Base-by-base conservation (phyloP, 495 filamentous ascomycete genomes). In the Aspergillus campestris region DNA sequence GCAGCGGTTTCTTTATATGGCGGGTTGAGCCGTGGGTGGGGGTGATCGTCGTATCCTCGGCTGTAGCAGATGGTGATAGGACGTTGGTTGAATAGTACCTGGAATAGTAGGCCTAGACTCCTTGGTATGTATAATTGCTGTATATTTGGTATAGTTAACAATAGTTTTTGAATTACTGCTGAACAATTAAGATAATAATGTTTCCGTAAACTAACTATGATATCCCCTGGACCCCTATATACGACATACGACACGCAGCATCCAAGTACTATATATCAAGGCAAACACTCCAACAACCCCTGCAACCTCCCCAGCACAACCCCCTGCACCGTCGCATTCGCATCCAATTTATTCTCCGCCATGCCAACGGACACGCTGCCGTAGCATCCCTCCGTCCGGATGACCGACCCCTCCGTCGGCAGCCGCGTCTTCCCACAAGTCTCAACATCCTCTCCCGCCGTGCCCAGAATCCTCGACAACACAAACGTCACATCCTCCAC, bases 281-380 rank as follows among this genome's bases (percentile, higher is more conserved):
- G 49, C 34, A 69, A 38, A 40, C 63, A 68, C 3, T 66, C 72
- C 37, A 86, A 55, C 18, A 84, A 54, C 29, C 62, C 58, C 10
- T 60, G 55, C 49, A 86, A 50, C 58, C 79, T 82, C 8, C 67
- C 52, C 58, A 80, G 45, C 34, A 83, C 77, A 18, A 71, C 58
- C 9, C 49, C 70, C 66, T 86, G 82, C 55, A 69, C 57, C 11
- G 65, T 70, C 30, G 70, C 70, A 51, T 71, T 55, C 5, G 75
- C 80, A 44, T 80, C 79, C 9, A 57, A 61, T 70, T 85, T 85
- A 43, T 73, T 66, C 8, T 51, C 60, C 24, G 80, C 73, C 47
- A 73, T 53, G 3, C 80, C 81, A 1, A 83, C 75, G 44, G 81
- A 84, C n/a, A 86, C 65, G 49, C 74, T 78, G 6, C 71, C 76